phyloP scores from a whole-genome alignment of 2,329 filamentous ascomycete species.

The Verruconis gallopava region DNA sequence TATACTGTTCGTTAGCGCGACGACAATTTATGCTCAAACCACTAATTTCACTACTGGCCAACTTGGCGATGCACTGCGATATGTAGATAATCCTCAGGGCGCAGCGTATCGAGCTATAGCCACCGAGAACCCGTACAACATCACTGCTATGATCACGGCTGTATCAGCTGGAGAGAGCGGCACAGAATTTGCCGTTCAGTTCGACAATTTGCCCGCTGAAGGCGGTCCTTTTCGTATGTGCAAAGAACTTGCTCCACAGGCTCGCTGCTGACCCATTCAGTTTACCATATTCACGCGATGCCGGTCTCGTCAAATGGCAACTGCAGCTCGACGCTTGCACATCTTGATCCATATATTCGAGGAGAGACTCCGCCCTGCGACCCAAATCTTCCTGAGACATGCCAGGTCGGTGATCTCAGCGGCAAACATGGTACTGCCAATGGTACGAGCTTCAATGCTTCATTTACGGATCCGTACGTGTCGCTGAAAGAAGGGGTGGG shows the following conservation, averaged over 20 bases:
- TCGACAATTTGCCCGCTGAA: slow-evolving; percentile 27
- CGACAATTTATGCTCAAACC: neutral
- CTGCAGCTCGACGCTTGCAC: slow-evolving; percentile 53
- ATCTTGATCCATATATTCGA: slow-evolving; percentile 58
- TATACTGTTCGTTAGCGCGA: neutral
- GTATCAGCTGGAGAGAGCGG: slow-evolving; percentile 24
- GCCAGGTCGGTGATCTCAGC: slow-evolving; percentile 63
- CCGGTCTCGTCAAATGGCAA: slow-evolving; percentile 55
- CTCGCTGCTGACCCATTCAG: slow-evolving; percentile 4
- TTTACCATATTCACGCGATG: slow-evolving; percentile 58
- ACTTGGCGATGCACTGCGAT: slow-evolving; percentile 20
- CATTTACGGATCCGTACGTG: slow-evolving; percentile 39
- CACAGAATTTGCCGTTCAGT: slow-evolving; percentile 26
- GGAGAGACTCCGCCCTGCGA: slow-evolving; percentile 52
- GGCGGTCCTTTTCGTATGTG: slow-evolving; percentile 32
- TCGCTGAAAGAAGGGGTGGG: slow-evolving; percentile 39
- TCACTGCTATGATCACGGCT: slow-evolving; percentile 24
- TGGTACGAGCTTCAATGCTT: slow-evolving; percentile 9
- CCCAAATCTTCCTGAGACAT: slow-evolving; percentile 42
- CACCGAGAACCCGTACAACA: neutral
- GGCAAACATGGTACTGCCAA: slow-evolving; percentile 53
- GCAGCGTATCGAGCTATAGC: slow-evolving; percentile 24
- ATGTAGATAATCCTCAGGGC: slow-evolving; percentile 26
- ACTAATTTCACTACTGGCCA: slow-evolving; percentile 17
- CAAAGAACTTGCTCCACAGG: neutral